A percentile compares a stretch with the other conserved stretches of the same genome.
Evolutionary conservation across 768 basidiomycete genomes (phyloP).

Genomic region (Mycena pura): DNA sequence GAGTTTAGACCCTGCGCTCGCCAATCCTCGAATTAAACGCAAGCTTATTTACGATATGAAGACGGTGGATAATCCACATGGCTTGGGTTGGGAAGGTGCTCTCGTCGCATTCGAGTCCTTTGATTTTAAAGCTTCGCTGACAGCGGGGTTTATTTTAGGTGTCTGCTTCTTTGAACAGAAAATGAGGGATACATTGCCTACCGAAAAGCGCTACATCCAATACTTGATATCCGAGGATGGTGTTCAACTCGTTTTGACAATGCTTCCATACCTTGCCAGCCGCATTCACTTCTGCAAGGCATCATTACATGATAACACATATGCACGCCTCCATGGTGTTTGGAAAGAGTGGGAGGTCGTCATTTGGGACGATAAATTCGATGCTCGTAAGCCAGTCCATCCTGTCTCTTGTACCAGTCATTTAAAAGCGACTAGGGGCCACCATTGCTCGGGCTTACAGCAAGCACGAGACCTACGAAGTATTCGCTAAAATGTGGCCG

Average conservation of each 20-base stretch:
- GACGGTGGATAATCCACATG: slow-evolving; percentile 2
- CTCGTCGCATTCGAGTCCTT: neutral
- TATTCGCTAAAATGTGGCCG: slow-evolving; percentile 25
- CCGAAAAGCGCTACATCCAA: slow-evolving; percentile 18
- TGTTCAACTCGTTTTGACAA: slow-evolving; percentile 20
- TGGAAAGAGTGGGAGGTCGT: slow-evolving; percentile 34
- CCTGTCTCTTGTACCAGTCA: neutral
- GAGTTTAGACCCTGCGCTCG: slow-evolving; percentile 6
- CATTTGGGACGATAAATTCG: slow-evolving; percentile 24
- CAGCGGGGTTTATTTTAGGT: slow-evolving; percentile 6
- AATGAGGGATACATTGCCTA: slow-evolving; percentile 1
- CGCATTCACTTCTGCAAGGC: slow-evolving; percentile 13
- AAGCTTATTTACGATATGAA: slow-evolving; percentile 13
- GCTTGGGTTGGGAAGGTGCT: slow-evolving; percentile 13
- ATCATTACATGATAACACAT: slow-evolving; percentile 28
- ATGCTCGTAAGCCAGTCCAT: slow-evolving; percentile 17
- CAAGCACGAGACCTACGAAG: slow-evolving; percentile 21
- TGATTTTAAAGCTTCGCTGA: neutral
- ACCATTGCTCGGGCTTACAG: slow-evolving; percentile 27
- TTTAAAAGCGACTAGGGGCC: neutral
- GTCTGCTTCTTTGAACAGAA: slow-evolving; percentile 2
- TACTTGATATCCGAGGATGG: slow-evolving; percentile 8
- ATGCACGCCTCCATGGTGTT: slow-evolving; percentile 16
- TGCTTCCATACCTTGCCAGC: slow-evolving; percentile 17
- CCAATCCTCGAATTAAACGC: slow-evolving; percentile 9